These are phyloP conservation scores for Hypholoma sublateritium DNA, from an alignment of 768 basidiomycete species.

Conservation along the genomic window DNA sequence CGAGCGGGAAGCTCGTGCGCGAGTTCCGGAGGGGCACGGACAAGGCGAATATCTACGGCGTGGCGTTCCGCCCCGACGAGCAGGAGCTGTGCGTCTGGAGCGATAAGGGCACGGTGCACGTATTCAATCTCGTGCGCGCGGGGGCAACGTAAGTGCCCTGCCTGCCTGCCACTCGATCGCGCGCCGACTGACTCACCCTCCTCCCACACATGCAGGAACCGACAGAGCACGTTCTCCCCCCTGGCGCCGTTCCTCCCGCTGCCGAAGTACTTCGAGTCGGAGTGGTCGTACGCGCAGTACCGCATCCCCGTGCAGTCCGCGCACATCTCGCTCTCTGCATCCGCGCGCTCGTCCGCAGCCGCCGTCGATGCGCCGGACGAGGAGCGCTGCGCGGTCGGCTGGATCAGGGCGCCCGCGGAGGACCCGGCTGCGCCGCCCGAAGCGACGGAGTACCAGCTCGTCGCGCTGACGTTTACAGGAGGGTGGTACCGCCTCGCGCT, in stretches of 20 bases:
- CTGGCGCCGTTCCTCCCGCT: constrained; percentile 78
- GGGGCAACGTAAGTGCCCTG: constrained; percentile 55
- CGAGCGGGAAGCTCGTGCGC: constrained; percentile 67
- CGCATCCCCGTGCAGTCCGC: constrained; percentile 83
- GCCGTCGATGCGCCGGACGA: constrained; percentile 69
- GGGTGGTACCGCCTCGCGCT: constrained; percentile 88
- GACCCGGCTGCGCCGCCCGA: constrained; percentile 25
- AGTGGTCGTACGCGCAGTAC: constrained; percentile 95
- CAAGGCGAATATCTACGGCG: constrained; percentile 88
- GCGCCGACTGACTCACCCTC: neutral
- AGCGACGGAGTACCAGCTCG: constrained; percentile 64
- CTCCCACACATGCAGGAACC: constrained; percentile 52
- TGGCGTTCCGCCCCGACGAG: constrained; percentile 85
- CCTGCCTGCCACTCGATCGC: neutral
- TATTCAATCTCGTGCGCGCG: constrained; percentile 73
- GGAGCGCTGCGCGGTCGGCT: constrained; percentile 85
- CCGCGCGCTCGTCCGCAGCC: constrained; percentile 57
- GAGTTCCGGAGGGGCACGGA: constrained; percentile 88
- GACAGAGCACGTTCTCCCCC: constrained; percentile 80
- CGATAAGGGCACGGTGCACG: constrained; percentile 92
- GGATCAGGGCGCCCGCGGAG: constrained; percentile 62
- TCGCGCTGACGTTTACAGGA: constrained; percentile 87
- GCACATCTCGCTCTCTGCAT: constrained; percentile 75
- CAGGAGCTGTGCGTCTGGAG: constrained; percentile 89
- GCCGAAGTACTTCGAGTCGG: constrained; percentile 91